A percentile compares a stretch with the other conserved stretches of the same genome.
Evolutionary conservation across 2,329 filamentous ascomycete species (phyloP).

Genomic region (Leptoxyphium fumago): DNA sequence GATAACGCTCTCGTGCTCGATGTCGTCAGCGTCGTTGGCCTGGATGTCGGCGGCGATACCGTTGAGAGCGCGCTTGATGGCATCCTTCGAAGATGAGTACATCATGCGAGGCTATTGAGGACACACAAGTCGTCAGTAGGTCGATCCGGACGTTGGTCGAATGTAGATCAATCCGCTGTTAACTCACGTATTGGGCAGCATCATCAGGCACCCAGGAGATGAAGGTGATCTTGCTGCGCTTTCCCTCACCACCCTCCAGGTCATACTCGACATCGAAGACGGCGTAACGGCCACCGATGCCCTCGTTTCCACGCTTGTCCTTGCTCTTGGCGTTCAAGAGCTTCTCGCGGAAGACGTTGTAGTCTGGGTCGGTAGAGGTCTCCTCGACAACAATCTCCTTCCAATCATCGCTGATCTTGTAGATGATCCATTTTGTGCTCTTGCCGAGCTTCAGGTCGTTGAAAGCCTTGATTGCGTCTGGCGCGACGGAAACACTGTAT

Average conservation of each 20-base stretch:
- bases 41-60: constrained; percentile 65
- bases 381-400: constrained; percentile 72
- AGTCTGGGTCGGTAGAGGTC: constrained; percentile 51
- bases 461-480: constrained; percentile 55
- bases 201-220: constrained; percentile 72
- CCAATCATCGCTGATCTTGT: constrained; percentile 72
- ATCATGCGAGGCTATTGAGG: constrained; percentile 62
- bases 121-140: neutral
- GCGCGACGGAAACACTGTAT: constrained; percentile 52
- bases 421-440: constrained; percentile 70
- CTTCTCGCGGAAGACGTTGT: constrained; percentile 60
- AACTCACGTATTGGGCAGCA: constrained; percentile 58
- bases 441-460: constrained; percentile 75
- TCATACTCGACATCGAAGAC: constrained; percentile 76
- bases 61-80: constrained; percentile 64
- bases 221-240: constrained; percentile 63
- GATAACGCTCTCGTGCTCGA: constrained; percentile 61
- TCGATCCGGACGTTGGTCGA: neutral
- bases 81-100: constrained; percentile 79
- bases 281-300: constrained; percentile 60
- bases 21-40: constrained; percentile 71
- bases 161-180: neutral
- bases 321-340: constrained; percentile 60
- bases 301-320: constrained; percentile 44
- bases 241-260: constrained; percentile 56